Base-by-base conservation (phyloP, 1,139 yeast species). In the Geotrichum australiense region DNA sequence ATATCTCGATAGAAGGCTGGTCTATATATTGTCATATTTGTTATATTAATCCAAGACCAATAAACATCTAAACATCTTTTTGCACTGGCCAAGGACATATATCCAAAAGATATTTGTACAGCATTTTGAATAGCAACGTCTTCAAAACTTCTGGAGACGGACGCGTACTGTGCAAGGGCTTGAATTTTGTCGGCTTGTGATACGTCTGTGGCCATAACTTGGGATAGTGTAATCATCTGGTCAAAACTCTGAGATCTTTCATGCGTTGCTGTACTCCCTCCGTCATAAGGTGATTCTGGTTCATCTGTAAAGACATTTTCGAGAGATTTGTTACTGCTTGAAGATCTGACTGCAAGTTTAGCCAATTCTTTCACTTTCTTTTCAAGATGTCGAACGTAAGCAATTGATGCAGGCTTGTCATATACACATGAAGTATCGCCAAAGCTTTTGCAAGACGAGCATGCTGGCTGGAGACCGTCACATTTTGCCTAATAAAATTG, bases 371-470 rank as follows among this genome's bases (percentile, higher is more conserved):
- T 39, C 14, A 39, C 31, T 35, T 23, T 19, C 12, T 35, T 34
- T 28, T 39, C 43, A 3, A 39, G 29, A 23, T 34, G 39, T 5
- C 43, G 22, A 22, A 39, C 43, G 21, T 39, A 39, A 14, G 43
- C 39, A 16, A 39, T 39, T 15, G 43, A 39, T 3, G 43, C 43
- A 18, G 43, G 43, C 22, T 39, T 39, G 22, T 39, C 43, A 18
- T 39, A 39, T n/a, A 35, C n/a, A 24, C 43, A 39, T 10, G 23
- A 22, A 3, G n/a, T n/a, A 19, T 39, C 43, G 10, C 39, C 39
- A 39, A 35, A 23, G 15, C 39, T 32, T 39, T 34, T 35, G 31
- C 43, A 39, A 5, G 42, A 33, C 10, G 43, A 33, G 16, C 43
- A 39, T 18, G 35, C 14, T 11, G 43, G 43, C 14, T 34, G 43